Evolutionary conservation across 306 rosid genomes (phyloP).

Genomic region (Delonix regia): DNA sequence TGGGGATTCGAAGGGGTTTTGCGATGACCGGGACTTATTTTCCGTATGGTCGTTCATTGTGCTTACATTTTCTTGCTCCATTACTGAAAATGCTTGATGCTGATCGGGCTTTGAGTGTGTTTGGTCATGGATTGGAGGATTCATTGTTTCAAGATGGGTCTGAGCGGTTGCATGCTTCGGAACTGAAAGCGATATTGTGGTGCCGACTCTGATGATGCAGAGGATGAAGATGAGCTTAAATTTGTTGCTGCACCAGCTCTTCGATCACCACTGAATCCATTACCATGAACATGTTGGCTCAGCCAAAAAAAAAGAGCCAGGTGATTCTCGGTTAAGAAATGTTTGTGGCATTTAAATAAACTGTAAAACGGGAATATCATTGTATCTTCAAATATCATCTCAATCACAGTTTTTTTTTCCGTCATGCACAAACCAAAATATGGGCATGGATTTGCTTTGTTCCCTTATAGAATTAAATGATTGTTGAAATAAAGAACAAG

Average conservation of each 20-base stretch:
- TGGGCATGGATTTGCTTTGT: no score
- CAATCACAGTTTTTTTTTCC: background rate
- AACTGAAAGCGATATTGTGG: background rate
- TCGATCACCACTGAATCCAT: slow-evolving; percentile 5
- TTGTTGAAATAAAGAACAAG: background rate
- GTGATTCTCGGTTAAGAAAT: slow-evolving; percentile 21
- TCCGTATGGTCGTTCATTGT: background rate
- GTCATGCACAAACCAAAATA: no score
- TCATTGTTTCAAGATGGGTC: background rate
- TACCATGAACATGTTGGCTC: slow-evolving; percentile 40
- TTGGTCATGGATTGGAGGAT: background rate
- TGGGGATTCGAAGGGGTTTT: slow-evolving; percentile 17
- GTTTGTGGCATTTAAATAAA: background rate
- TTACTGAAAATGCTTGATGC: background rate
- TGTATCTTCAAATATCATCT: background rate
- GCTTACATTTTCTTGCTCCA: slow-evolving; percentile 35
- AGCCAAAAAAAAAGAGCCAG: background rate
- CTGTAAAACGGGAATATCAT: slow-evolving; percentile 26
- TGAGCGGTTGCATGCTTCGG: slow-evolving; percentile 3
- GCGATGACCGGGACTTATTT: slow-evolving; percentile 26
- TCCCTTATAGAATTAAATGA: background rate
- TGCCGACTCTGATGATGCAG: background rate
- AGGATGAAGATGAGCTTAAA: background rate
- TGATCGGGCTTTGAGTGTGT: background rate
- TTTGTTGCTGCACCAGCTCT: slow-evolving; percentile 7